Conservation (phyloP, 2,329 filamentous ascomycete species). For the Lasiodiplodia sp. region DNA sequence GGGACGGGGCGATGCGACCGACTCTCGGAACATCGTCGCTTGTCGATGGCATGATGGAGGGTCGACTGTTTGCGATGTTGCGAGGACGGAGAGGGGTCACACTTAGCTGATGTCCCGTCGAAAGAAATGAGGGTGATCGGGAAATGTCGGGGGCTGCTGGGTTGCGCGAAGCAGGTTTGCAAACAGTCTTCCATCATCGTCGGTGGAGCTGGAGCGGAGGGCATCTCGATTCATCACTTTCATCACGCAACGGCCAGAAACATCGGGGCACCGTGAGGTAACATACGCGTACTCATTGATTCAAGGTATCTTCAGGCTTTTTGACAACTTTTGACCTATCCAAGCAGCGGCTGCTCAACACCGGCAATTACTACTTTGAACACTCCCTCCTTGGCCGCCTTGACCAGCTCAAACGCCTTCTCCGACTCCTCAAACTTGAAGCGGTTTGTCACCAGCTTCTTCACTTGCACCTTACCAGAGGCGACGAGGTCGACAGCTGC, state of each 20-base stretch:
- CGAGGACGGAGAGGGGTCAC: not conserved
- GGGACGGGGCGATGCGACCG: constrained; percentile 2
- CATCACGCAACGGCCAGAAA: not conserved
- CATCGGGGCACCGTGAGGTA: not conserved
- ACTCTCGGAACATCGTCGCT: not conserved
- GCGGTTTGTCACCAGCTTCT: constrained; percentile 50
- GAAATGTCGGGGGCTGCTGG: not conserved
- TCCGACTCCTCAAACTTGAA: constrained; percentile 57
- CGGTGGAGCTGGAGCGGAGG: not conserved
- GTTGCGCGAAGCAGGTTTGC: not conserved
- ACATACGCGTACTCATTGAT: not conserved
- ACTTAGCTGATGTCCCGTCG: not conserved
- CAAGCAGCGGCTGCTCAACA: constrained; percentile 37
- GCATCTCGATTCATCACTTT: constrained; percentile 2
- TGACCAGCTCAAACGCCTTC: constrained; percentile 57
- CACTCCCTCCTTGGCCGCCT: constrained; percentile 45
- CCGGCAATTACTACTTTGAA: constrained; percentile 56
- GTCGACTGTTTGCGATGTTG: not conserved
- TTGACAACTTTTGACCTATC: not conserved
- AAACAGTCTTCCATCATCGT: not conserved
- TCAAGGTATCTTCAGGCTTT: not conserved
- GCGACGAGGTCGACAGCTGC: constrained; percentile 59
- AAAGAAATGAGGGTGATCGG: not conserved
- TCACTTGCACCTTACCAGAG: constrained; percentile 55
- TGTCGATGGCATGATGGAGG: not conserved